Percentiles rank a stretch among this genome's conserved stretches.
These are phyloP conservation scores for Rhizophagus sp. DNA, from an alignment of 192 early-diverging fungal species.

Conservation along the genomic window DNA sequence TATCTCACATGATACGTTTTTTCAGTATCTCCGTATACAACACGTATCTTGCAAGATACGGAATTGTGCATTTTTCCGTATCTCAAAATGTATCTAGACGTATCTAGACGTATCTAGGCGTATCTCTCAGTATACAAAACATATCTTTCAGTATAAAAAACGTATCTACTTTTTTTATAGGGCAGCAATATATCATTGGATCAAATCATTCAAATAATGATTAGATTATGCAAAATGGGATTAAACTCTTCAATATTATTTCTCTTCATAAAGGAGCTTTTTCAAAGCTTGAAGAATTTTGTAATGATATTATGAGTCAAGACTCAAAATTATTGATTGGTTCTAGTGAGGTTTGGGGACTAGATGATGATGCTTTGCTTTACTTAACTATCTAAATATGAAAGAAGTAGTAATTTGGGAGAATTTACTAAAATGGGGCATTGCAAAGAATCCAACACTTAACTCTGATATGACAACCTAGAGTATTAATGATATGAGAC, in stretches of 20 bases:
- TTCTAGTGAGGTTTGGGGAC: not conserved
- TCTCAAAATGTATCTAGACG: no score
- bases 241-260: not conserved
- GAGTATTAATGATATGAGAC: not conserved
- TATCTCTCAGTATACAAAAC: no score
- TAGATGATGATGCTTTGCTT: not conserved
- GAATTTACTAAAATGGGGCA: slow-evolving; percentile 1
- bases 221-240: not conserved
- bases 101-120: no score
- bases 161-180: no score
- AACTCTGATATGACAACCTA: not conserved
- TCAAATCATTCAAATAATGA: no score
- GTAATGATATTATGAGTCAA: not conserved
- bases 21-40: no score
- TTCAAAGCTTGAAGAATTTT: not conserved
- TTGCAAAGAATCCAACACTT: not conserved
- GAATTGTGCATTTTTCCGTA: no score
- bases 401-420: slow-evolving; percentile 17
- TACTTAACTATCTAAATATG: not conserved
- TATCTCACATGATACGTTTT: no score
- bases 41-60: no score
- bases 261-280: not conserved
- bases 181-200: no score
- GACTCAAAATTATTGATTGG: not conserved
- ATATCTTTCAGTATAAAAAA: no score